These are phyloP conservation scores for Backusella tuberculispora DNA, from an alignment of 192 early-diverging fungal genomes.

Conservation along the genomic window DNA sequence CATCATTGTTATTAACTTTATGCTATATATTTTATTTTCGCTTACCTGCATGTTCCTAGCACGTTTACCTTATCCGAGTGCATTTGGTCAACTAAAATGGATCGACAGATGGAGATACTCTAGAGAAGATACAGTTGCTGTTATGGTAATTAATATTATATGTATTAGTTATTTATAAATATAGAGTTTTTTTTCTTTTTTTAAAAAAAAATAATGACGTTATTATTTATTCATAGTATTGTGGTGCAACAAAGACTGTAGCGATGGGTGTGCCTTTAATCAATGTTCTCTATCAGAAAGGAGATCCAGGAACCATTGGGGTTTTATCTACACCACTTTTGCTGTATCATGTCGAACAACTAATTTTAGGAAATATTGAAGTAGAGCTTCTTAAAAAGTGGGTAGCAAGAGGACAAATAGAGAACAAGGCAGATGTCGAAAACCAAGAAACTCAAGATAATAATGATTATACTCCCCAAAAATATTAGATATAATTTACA, in stretches of 20 bases:
- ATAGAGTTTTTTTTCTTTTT: background rate
- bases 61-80: slow-evolving; percentile 42
- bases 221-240: slow-evolving; percentile 46
- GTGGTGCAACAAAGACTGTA: slow-evolving; percentile 78
- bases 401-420: slow-evolving; percentile 43
- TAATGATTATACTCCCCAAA: background rate
- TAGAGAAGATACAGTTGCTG: slow-evolving; percentile 62
- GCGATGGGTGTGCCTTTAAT: slow-evolving; percentile 78
- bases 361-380: slow-evolving; percentile 66
- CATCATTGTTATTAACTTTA: slow-evolving; percentile 52
- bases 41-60: slow-evolving; percentile 50
- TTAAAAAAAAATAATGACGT: background rate
- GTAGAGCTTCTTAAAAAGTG: slow-evolving; percentile 59
- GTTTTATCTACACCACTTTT: slow-evolving; percentile 66
- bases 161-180: background rate
- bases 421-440: background rate
- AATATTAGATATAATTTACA: background rate
- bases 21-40: slow-evolving; percentile 56
- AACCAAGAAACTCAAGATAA: background rate
- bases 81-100: slow-evolving; percentile 32
- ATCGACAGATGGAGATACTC: slow-evolving; percentile 35
- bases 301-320: slow-evolving; percentile 52
- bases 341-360: slow-evolving; percentile 73
- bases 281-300: slow-evolving; percentile 63
- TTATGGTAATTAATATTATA: slow-evolving; percentile 41